phyloP scores from a whole-genome alignment of 768 basidiomycete genomes.

The Melanogaster broomeanus region DNA sequence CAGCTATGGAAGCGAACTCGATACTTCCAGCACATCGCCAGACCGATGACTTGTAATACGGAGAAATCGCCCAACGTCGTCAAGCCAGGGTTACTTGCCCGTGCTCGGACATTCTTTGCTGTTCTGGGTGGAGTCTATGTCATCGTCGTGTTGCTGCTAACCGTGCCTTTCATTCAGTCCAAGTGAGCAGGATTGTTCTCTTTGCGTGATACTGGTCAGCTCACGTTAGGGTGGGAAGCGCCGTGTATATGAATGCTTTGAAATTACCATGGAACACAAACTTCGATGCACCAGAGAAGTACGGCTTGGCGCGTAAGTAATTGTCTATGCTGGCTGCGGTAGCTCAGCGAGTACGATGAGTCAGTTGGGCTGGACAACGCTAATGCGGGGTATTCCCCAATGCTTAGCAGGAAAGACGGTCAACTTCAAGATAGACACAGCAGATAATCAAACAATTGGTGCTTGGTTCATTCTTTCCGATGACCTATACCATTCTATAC shows the following conservation, averaged over 20 bases:
- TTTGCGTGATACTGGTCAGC: constrained; percentile 8
- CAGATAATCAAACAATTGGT: constrained; percentile 79
- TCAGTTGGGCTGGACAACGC: background rate
- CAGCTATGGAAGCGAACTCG: background rate
- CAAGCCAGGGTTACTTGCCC: constrained; percentile 21
- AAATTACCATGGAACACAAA: constrained; percentile 62
- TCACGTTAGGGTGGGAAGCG: constrained; percentile 35
- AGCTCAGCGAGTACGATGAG: background rate
- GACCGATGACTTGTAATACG: constrained; percentile 9
- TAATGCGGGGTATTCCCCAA: background rate
- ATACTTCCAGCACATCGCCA: background rate
- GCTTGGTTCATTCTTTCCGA: constrained; percentile 86
- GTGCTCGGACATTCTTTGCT: constrained; percentile 34
- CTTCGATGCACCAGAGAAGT: constrained; percentile 70
- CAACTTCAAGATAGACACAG: constrained; percentile 68
- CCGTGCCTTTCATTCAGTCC: constrained; percentile 65
- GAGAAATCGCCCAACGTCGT: background rate
- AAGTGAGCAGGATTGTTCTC: constrained; percentile 50
- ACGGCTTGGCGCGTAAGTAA: constrained; percentile 77
- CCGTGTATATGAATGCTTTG: constrained; percentile 67
- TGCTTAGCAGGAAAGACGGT: constrained; percentile 70
- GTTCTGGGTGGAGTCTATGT: constrained; percentile 57
- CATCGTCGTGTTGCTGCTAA: constrained; percentile 51
- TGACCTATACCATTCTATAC: constrained; percentile 53
- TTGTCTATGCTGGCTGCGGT: background rate